Percentiles rank a stretch among this genome's conserved stretches.
phyloP scores from a whole-genome alignment of 2,329 filamentous ascomycete genomes.

The Alternaria postmessia region DNA sequence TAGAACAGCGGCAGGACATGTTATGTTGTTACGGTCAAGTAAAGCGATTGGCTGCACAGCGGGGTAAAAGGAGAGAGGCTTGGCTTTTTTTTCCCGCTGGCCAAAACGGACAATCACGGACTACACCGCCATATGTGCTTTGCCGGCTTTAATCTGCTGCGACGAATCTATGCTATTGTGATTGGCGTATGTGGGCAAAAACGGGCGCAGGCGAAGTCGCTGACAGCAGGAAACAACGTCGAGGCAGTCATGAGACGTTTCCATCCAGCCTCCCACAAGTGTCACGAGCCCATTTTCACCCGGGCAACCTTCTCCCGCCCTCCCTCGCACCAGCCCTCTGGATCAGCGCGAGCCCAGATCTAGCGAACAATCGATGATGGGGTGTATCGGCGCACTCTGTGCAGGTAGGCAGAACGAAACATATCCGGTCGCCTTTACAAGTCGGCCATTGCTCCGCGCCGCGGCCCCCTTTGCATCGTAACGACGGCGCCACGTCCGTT shows the following conservation, averaged over 20 bases:
- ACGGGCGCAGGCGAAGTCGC: background rate
- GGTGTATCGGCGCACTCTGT: background rate
- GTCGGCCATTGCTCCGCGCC: conserved; percentile 4
- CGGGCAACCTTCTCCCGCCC: background rate
- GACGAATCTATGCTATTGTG: background rate
- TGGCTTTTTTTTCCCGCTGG: conserved; percentile 1
- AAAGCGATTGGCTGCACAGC: conserved; percentile 7
- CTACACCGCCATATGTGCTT: conserved; percentile 17
- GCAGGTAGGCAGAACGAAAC: conserved; percentile 2
- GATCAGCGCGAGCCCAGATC: conserved; percentile 1
- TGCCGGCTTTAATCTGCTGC: conserved; percentile 8
- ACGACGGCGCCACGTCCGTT: conserved; percentile 7
- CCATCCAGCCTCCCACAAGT: background rate
- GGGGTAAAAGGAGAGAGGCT: conserved; percentile 5
- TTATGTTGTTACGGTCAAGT: conserved; percentile 9
- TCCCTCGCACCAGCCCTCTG: background rate
- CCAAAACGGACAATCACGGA: background rate
- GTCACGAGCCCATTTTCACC: conserved; percentile 9
- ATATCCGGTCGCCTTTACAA: conserved; percentile 2
- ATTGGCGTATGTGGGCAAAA: conserved; percentile 1
- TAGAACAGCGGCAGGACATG: background rate
- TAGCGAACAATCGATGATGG: background rate
- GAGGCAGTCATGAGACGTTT: conserved; percentile 14
- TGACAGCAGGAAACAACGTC: conserved; percentile 12
- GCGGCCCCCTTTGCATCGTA: conserved; percentile 4